Evolutionary conservation across 192 early-diverging fungal genomes (phyloP), one percentile per base, ranked within the genome.

Genomic region (Physocladia obscura): DNA sequence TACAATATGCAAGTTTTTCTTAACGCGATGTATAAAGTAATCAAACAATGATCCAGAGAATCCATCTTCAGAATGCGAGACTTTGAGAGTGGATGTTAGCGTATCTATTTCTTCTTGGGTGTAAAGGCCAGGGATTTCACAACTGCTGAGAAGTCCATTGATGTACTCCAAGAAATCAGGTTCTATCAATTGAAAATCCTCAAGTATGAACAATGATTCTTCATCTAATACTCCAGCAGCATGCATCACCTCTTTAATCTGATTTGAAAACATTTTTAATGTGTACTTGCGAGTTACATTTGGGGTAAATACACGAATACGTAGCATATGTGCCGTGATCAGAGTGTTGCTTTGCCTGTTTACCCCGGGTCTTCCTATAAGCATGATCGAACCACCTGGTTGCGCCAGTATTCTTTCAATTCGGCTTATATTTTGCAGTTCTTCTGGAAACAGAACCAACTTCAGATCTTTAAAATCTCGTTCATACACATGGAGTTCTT

Each of bases 81-180:
- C 76, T 37, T 84, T 87, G 5, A 88, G 57, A 22, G 71, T 67
- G 15, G 44, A 39, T 15, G 79, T 57, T 30, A 86, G 30, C 0
- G 69, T 56, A 24, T 87, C 84, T 21, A 87, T 70, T 62, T 88
- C 86, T 26, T 88, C 86, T n/a, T 52, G 67, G 4, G 72, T 35
- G 48, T 88, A 87, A 3, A 88, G 69, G 17, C 83, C 83, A 11
- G 80, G 76, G 17, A 86, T 75, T 64, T 88, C 82, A 11, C 80
- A 76, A 22, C 81, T 77, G 58, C 82, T 82, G 1, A 88, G 68
- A 24, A 88, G 58, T 37, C 81, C 76, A 50, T 88, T 88, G 35
- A 88, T 61, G 61, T 35, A 74, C 59, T 87, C 84, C 47, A 88
- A 63, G 44, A 85, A 76, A 0, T 67, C 19, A 2, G 79, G 57